Conservation (phyloP, 495 filamentous ascomycete genomes). For the Neurospora sp. region DNA sequence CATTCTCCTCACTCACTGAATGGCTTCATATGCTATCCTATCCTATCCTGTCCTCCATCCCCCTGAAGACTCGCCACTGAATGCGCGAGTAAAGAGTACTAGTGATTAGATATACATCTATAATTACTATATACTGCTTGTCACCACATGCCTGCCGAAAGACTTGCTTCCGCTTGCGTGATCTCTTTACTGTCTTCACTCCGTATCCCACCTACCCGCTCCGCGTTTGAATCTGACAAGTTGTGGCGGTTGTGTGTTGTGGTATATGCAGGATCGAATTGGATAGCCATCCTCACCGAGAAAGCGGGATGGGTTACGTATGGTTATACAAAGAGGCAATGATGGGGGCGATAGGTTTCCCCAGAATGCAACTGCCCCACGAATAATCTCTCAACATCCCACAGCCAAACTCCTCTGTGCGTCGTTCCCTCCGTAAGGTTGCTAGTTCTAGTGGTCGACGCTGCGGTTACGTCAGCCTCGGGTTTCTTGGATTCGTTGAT, state of each 20-base stretch:
- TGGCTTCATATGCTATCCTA: too few relatives aligned
- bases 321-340: neutral
- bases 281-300: neutral
- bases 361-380: neutral
- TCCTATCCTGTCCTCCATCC: too few relatives aligned
- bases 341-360: neutral
- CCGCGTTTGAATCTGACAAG: neutral
- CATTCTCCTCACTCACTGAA: too few relatives aligned
- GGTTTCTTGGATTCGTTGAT: conserved; percentile 7
- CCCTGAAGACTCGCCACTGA: neutral
- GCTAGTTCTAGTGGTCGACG: conserved; percentile 16
- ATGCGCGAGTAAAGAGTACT: neutral
- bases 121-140: neutral
- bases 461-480: conserved; percentile 14
- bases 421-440: neutral
- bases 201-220: neutral
- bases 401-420: neutral
- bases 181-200: neutral
- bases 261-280: neutral
- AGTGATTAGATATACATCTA: neutral
- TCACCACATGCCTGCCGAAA: neutral
- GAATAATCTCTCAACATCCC: neutral
- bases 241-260: neutral
- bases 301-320: neutral
- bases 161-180: neutral